Evolutionary conservation across 2,329 filamentous ascomycete species (phyloP).

Genomic region (Fusarium equiseti): DNA sequence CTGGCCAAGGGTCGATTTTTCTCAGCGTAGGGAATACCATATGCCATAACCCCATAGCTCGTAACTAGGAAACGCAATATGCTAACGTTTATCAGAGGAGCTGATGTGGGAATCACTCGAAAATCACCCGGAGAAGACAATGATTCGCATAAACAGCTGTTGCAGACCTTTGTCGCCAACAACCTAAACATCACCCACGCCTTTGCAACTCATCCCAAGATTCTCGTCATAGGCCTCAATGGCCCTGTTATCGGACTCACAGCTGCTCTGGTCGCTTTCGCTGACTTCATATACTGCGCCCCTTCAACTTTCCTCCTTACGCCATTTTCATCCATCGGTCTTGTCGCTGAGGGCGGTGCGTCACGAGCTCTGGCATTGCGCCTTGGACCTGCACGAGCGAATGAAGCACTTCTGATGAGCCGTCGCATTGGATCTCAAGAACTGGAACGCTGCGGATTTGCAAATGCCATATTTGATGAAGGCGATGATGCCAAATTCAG

Average conservation of each 20-base stretch:
- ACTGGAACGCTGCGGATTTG: conserved; percentile 81
- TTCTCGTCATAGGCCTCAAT: conserved; percentile 91
- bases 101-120: conserved; percentile 75
- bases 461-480: conserved; percentile 82
- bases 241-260: conserved; percentile 90
- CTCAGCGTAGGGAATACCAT: conserved; percentile 78
- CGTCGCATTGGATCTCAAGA: conserved; percentile 80
- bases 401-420: conserved; percentile 94
- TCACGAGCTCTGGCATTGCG: conserved; percentile 82
- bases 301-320: conserved; percentile 88
- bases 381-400: conserved; percentile 83
- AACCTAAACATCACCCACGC: conserved; percentile 92
- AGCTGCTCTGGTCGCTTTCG: conserved; percentile 83
- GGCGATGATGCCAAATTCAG: conserved; percentile 78
- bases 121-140: conserved; percentile 53
- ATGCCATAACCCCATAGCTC: neutral
- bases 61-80: neutral
- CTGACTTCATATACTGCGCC: conserved; percentile 91
- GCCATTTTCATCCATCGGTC: conserved; percentile 88
- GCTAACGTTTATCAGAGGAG: conserved; percentile 69
- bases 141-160: conserved; percentile 65
- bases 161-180: conserved; percentile 80
- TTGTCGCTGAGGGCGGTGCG: conserved; percentile 90
- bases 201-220: conserved; percentile 94
- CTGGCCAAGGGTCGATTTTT: conserved; percentile 87